Evolutionary conservation across 192 early-diverging fungal genomes (phyloP).

Genomic region (Coemansia erecta): DNA sequence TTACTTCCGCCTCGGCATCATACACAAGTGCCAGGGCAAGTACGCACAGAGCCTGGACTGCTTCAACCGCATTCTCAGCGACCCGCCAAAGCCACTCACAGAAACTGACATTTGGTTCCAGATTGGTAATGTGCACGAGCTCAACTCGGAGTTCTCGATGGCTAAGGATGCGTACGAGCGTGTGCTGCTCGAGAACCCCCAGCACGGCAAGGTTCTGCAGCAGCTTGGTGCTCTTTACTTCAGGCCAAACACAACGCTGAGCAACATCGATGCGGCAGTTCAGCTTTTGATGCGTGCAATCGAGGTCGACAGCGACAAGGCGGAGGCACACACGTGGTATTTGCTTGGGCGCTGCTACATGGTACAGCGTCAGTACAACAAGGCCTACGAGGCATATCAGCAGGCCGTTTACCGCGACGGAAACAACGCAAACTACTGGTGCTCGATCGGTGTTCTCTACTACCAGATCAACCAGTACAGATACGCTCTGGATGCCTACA

Average conservation of each 20-base stretch:
- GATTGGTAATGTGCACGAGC: conserved; percentile 95
- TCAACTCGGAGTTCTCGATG: conserved; percentile 76
- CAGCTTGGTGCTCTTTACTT: conserved; percentile 98
- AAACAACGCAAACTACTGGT: conserved; percentile 96
- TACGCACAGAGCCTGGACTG: conserved; percentile 60
- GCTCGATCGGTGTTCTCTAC: conserved; percentile 97
- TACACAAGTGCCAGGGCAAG: conserved; percentile 77
- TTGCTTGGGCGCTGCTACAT: conserved; percentile 95
- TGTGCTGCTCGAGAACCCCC: conserved; percentile 83
- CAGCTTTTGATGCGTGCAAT: conserved; percentile 79
- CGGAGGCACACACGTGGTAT: conserved; percentile 94
- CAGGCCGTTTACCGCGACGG: conserved; percentile 93
- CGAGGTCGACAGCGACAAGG: conserved; percentile 74
- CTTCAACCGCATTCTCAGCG: conserved; percentile 84
- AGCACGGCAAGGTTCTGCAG: conserved; percentile 92
- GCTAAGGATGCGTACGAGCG: conserved; percentile 93
- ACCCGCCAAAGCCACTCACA: conserved; percentile 90
- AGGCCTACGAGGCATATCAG: conserved; percentile 97
- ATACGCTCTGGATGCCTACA: conserved; percentile 97
- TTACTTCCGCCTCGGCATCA: conserved; percentile 95
- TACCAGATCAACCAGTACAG: conserved; percentile 93
- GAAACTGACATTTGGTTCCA: conserved; percentile 99
- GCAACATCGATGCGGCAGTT: conserved; percentile 82
- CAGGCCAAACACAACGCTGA: conserved; percentile 76
- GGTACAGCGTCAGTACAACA: conserved; percentile 89